These are phyloP conservation scores for Suillus lakei DNA, from an alignment of 768 basidiomycete species.

Conservation along the genomic window DNA sequence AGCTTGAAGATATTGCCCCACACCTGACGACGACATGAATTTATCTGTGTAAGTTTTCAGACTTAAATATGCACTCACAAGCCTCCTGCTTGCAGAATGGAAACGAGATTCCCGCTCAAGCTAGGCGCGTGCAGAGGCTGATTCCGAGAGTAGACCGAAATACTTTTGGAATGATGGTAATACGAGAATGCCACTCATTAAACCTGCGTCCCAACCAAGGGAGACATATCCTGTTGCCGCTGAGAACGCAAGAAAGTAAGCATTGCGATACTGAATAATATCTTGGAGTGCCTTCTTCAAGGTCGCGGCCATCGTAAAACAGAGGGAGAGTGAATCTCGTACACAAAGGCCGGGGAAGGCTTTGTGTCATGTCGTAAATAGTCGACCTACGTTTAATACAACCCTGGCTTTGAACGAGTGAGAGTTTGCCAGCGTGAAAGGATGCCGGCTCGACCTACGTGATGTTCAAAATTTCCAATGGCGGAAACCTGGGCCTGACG, in stretches of 20 bases:
- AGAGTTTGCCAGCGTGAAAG: too few species aligned
- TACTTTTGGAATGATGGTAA: slow-evolving; percentile 41
- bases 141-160: slow-evolving; percentile 37
- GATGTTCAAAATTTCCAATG: too few species aligned
- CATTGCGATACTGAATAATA: slow-evolving; percentile 34
- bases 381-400: too few species aligned
- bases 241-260: slow-evolving; percentile 38
- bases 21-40: slow-evolving; percentile 19
- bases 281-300: slow-evolving; percentile 25
- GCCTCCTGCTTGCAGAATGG: slow-evolving; percentile 41
- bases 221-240: slow-evolving; percentile 39
- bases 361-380: too few species aligned
- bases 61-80: slow-evolving; percentile 26
- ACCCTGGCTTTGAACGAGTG: too few species aligned
- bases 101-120: slow-evolving; percentile 41
- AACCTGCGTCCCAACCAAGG: slow-evolving; percentile 42
- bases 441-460: too few species aligned
- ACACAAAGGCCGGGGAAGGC: too few species aligned
- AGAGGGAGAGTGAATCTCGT: background rate
- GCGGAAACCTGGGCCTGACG: too few species aligned
- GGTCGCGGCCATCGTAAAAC: slow-evolving; percentile 17
- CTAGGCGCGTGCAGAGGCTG: slow-evolving; percentile 26
- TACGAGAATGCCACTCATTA: slow-evolving; percentile 40
- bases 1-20: slow-evolving; percentile 34
- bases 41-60: background rate